These are phyloP conservation scores for Rutstroemia sp. DNA, from an alignment of 2,329 filamentous ascomycete genomes.

Conservation along the genomic window DNA sequence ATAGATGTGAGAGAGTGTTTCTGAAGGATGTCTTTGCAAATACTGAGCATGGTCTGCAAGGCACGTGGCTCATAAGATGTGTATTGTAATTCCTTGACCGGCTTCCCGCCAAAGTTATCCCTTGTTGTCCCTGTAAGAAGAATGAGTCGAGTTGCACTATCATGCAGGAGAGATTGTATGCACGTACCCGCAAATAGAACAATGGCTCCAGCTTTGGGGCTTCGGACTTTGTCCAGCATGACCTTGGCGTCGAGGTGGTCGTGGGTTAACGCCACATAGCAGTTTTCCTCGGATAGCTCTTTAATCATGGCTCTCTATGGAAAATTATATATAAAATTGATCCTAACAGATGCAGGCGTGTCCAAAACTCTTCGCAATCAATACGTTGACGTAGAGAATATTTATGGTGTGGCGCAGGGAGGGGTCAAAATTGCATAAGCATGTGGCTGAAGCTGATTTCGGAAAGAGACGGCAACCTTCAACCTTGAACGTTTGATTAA, in stretches of 20 bases:
- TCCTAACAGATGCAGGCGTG: too few relatives aligned
- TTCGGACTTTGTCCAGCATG: slow-evolving; percentile 61
- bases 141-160: slow-evolving; percentile 5
- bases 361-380: too few relatives aligned
- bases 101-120: slow-evolving; percentile 62
- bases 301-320: slow-evolving; percentile 20
- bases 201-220: slow-evolving; percentile 66
- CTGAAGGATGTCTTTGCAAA: slow-evolving; percentile 48
- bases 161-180: slow-evolving; percentile 12
- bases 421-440: neutral
- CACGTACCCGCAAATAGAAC: slow-evolving; percentile 70
- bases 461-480: neutral
- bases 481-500: neutral
- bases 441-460: neutral
- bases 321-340: too few relatives aligned
- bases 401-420: neutral
- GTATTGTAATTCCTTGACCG: slow-evolving; percentile 71
- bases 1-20: slow-evolving; percentile 65
- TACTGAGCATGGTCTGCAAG: slow-evolving; percentile 58
- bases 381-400: too few relatives aligned
- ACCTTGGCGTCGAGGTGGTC: slow-evolving; percentile 48
- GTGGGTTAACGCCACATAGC: slow-evolving; percentile 64
- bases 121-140: slow-evolving; percentile 60
- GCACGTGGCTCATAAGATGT: slow-evolving; percentile 66
- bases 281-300: slow-evolving; percentile 41